Conservation (phyloP, 306 rosid genomes). For the Quillaja saponaria region DNA sequence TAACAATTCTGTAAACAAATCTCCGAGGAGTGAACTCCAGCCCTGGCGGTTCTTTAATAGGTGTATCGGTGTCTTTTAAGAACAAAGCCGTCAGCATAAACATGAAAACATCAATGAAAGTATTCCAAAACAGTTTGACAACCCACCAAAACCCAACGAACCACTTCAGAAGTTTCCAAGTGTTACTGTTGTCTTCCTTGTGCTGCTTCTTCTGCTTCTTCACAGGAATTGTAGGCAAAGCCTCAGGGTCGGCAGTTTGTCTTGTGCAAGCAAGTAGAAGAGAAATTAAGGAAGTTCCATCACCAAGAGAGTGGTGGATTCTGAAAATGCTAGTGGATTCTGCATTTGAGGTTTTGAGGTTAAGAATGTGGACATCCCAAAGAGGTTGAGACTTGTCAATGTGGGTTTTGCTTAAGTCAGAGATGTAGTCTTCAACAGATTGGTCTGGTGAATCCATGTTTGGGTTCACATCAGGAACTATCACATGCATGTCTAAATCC, state of each 20-base stretch:
- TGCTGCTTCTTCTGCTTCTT: neutral
- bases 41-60: too few species aligned
- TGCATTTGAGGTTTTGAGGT: slow-evolving; percentile 35
- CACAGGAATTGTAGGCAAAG: slow-evolving; percentile 35
- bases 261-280: slow-evolving; percentile 43
- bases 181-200: too few species aligned
- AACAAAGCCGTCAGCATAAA: too few species aligned
- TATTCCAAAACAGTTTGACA: too few species aligned
- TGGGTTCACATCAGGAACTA: slow-evolving; percentile 11
- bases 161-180: too few species aligned
- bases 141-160: too few species aligned
- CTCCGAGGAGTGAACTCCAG: too few species aligned
- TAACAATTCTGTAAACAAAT: too few species aligned
- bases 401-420: slow-evolving; percentile 30
- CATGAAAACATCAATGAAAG: too few species aligned
- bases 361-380: slow-evolving; percentile 44
- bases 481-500: slow-evolving; percentile 31
- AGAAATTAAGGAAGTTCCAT: slow-evolving; percentile 43
- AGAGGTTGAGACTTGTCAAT: slow-evolving; percentile 38
- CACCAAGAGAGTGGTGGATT: slow-evolving; percentile 47
- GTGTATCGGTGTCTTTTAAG: too few species aligned
- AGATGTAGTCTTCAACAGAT: slow-evolving; percentile 38
- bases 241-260: slow-evolving; percentile 28
- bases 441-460: slow-evolving; percentile 15
- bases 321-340: slow-evolving; percentile 31